Percentiles rank a stretch among this genome's conserved stretches.
These are phyloP conservation scores for Zymoseptoria crescenta DNA, from an alignment of 2,329 filamentous ascomycete genomes.

Conservation along the genomic window DNA sequence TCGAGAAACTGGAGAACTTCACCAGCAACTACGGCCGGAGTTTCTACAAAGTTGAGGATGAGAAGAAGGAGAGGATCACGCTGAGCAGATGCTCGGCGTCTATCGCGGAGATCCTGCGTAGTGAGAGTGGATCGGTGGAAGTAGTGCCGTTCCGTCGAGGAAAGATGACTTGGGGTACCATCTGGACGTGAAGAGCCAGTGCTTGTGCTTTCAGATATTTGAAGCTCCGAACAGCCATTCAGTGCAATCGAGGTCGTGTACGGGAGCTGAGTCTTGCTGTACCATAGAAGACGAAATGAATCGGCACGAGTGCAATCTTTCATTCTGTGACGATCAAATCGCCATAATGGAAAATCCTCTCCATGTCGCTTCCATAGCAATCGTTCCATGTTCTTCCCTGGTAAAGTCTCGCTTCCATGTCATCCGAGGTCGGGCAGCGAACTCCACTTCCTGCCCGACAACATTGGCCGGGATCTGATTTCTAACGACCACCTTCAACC, in stretches of 20 bases:
- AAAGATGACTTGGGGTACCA: slow-evolving; percentile 51
- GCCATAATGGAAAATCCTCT: neutral
- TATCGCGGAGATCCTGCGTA: slow-evolving; percentile 49
- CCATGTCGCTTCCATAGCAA: too few relatives aligned
- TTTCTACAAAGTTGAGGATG: slow-evolving; percentile 49
- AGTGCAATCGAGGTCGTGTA: neutral
- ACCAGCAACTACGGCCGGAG: slow-evolving; percentile 48
- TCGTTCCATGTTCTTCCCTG: neutral
- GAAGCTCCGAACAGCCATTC: neutral
- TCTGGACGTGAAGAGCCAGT: slow-evolving; percentile 32
- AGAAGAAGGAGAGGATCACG: slow-evolving; percentile 45
- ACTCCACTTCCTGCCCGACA: neutral
- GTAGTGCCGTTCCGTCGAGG: slow-evolving; percentile 60
- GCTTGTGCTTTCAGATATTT: neutral
- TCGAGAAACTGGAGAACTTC: slow-evolving; percentile 50
- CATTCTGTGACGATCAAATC: neutral
- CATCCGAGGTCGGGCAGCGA: neutral
- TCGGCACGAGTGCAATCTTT: neutral
- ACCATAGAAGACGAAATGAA: neutral
- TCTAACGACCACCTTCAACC: neutral
- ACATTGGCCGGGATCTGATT: neutral
- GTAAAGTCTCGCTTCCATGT: neutral
- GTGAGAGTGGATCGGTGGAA: slow-evolving; percentile 45
- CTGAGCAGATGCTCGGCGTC: slow-evolving; percentile 49
- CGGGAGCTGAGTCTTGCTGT: neutral